A percentile compares a stretch with the other conserved stretches of the same genome.
Conservation (phyloP, 2,329 filamentous ascomycete species). For the Trichoderma asperellum region DNA sequence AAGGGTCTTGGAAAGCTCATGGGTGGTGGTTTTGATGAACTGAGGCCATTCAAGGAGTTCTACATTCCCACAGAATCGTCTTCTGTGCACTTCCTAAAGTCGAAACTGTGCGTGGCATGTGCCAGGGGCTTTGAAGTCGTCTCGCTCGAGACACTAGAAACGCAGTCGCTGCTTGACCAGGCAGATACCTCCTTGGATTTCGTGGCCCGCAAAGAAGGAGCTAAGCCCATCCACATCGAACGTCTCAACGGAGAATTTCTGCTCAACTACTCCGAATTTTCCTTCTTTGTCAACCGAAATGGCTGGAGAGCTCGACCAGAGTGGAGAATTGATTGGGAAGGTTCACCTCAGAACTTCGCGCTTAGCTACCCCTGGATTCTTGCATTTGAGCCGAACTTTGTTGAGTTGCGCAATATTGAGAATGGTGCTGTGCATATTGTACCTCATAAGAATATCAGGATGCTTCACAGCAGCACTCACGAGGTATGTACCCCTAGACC, state of each 20-base stretch:
- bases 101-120: conserved; percentile 94
- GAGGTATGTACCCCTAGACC: conserved; percentile 67
- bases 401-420: conserved; percentile 94
- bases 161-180: conserved; percentile 93
- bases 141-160: conserved; percentile 94
- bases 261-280: conserved; percentile 97
- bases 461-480: conserved; percentile 95
- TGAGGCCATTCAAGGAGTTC: conserved; percentile 98
- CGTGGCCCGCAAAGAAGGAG: conserved; percentile 88
- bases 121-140: conserved; percentile 97
- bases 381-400: conserved; percentile 96
- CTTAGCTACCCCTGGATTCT: conserved; percentile 96
- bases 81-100: conserved; percentile 95
- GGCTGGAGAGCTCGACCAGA: conserved; percentile 95
- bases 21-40: conserved; percentile 85
- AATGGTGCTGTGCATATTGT: conserved; percentile 94
- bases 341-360: conserved; percentile 86
- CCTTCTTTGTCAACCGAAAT: conserved; percentile 98
- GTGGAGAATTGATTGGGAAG: conserved; percentile 98
- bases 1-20: conserved; percentile 96
- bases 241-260: conserved; percentile 95
- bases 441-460: conserved; percentile 93
- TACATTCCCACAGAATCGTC: conserved; percentile 99
- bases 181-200: conserved; percentile 98
- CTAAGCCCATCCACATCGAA: conserved; percentile 95